These are phyloP conservation scores for Sapria himalayana DNA, from an alignment of 345 rosid genomes.

Conservation along the genomic window DNA sequence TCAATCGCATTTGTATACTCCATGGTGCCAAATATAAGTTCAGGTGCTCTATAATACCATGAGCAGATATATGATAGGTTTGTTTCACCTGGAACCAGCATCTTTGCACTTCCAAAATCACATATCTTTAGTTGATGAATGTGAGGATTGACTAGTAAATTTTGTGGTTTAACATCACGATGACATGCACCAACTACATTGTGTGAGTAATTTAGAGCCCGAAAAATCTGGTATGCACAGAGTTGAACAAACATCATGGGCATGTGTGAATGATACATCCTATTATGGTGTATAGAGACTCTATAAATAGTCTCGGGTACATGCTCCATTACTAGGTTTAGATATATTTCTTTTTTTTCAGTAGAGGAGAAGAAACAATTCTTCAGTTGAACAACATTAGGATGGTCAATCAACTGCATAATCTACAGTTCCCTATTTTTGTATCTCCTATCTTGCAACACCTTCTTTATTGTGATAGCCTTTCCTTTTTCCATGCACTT, in stretches of 20 bases:
- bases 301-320: constrained; percentile 12
- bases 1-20: constrained; percentile 13
- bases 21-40: constrained; percentile 12
- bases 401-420: constrained; percentile 13
- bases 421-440: constrained; percentile 10
- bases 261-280: constrained; percentile 10
- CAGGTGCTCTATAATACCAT: constrained; percentile 12
- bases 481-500: constrained; percentile 11
- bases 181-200: constrained; percentile 10
- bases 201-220: constrained; percentile 11
- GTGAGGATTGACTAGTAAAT: constrained; percentile 14
- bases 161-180: constrained; percentile 11
- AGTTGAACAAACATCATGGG: constrained; percentile 11
- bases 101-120: constrained; percentile 14
- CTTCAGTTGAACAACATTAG: constrained; percentile 11
- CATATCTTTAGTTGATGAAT: constrained; percentile 11
- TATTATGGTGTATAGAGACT: constrained; percentile 9
- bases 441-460: constrained; percentile 12
- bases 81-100: constrained; percentile 13
- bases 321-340: constrained; percentile 9
- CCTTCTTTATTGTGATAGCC: constrained; percentile 10
- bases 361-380: constrained; percentile 11
- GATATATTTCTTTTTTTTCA: constrained; percentile 10
- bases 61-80: constrained; percentile 14
- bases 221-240: constrained; percentile 12